These are phyloP conservation scores for Boletellus ananiceps DNA, from an alignment of 768 basidiomycete species.

Conservation along the genomic window DNA sequence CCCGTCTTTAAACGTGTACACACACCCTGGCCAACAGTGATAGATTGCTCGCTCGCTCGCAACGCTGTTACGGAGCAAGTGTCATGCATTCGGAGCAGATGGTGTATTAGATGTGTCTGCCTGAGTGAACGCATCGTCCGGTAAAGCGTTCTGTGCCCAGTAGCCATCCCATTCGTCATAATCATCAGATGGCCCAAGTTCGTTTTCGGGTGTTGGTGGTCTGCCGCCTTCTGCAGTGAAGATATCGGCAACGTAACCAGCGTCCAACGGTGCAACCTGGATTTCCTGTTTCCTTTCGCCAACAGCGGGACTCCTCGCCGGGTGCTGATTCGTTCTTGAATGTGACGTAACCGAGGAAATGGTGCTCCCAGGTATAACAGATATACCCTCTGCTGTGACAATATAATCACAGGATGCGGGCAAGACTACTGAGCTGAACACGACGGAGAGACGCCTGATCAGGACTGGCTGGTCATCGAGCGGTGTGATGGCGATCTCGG, in stretches of 20 bases:
- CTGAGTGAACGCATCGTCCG: constrained; percentile 34
- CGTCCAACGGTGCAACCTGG: constrained; percentile 35
- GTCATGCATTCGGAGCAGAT: constrained; percentile 14
- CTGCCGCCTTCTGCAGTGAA: constrained; percentile 11
- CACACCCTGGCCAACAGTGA: background rate
- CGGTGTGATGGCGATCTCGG: constrained; percentile 6
- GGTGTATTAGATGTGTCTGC: constrained; percentile 6
- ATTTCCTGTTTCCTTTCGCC: constrained; percentile 3
- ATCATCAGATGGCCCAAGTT: constrained; percentile 15
- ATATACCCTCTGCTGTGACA: constrained; percentile 59
- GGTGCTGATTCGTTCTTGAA: background rate
- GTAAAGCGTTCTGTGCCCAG: constrained; percentile 40
- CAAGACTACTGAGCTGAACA: constrained; percentile 65
- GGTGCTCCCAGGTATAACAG: constrained; percentile 25
- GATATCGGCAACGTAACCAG: constrained; percentile 30
- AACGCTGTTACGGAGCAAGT: background rate
- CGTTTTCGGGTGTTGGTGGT: constrained; percentile 22
- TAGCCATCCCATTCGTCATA: constrained; percentile 48
- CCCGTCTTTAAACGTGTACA: background rate
- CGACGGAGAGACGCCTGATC: constrained; percentile 67
- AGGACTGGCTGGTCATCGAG: constrained; percentile 44
- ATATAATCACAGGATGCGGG: constrained; percentile 72
- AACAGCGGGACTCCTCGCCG: constrained; percentile 9
- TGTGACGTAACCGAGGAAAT: constrained; percentile 5
- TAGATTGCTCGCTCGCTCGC: constrained; percentile 6